Base-by-base conservation (phyloP, 2,329 filamentous ascomycete genomes). In the Aspergillus hortae region DNA sequence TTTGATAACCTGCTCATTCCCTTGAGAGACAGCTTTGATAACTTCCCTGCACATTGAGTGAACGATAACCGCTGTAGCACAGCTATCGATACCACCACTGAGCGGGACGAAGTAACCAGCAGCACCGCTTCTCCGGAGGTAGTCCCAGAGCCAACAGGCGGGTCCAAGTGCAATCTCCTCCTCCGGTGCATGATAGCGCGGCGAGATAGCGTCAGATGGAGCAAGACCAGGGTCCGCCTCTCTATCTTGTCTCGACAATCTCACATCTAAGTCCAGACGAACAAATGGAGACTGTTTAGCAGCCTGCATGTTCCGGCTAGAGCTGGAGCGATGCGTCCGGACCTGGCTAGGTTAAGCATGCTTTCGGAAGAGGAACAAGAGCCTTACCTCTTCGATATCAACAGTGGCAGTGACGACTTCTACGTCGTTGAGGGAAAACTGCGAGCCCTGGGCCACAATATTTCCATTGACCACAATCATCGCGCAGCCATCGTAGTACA, bases 381-480 rank as follows among this genome's bases (percentile, higher is more conserved):
- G 74, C 30, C 86, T 75, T 5, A 92, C 87, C 56, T 89, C 84
- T 61, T 92, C 89, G 2, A 89, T 73, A 59, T 88, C 85, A 6
- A 88, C 76, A 0, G 84, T 88, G 2, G 85, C 86, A 4, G 78
- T 81, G 15, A 86, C 70, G 4, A 88, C 83, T 60, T 88, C 85
- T 5, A 88, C 84, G 38, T 85, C 82, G 41, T 80, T 78, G 9
- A 88, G 67, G 12, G 77, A 80, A 69, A 89, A 89, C 60, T 89
- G 86, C 1, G 79, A 79, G 2, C 81, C 84, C 64, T 89, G 85
- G 1, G 83, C 84, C 1, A 88, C 75, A 40, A 86, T 79, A 14
- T 80, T 76, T 7, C 84, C 85, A 54, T 82, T 84, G 53, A 82
- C 71, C 10, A 86, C 74, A 51, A 88, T 84, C 74, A 87, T 81